Conservation (phyloP, 495 filamentous ascomycete species). For the Aspergillus cristatus region DNA sequence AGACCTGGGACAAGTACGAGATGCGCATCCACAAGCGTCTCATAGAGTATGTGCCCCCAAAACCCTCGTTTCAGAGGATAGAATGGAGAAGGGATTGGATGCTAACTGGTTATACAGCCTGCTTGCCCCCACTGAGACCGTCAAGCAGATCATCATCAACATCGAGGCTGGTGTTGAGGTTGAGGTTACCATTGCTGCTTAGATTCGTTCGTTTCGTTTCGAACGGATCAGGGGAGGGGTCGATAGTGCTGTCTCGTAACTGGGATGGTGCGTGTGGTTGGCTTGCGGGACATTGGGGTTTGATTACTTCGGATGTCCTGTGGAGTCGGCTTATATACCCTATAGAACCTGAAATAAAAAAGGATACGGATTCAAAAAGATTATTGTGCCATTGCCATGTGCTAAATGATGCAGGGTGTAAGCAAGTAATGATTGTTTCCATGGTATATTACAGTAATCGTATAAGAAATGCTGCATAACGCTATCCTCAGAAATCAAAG, state of each 20-base stretch:
- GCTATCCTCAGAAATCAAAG: conserved; percentile 52
- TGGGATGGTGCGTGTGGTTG: conserved; percentile 11
- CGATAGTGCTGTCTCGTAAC: conserved; percentile 7
- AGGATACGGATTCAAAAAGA: conserved; percentile 30
- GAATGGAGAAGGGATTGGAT: no score
- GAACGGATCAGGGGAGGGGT: conserved; percentile 9
- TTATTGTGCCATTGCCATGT: no score
- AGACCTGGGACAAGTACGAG: conserved; percentile 99
- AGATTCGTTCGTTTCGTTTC: conserved; percentile 34
- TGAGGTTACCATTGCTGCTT: conserved; percentile 99
- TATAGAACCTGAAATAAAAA: conserved; percentile 27
- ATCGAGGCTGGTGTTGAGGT: conserved; percentile 99
- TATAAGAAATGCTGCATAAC: no score
- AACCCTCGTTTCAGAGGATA: no score
- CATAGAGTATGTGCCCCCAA: conserved; percentile 66
- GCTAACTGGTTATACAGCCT: conserved; percentile 43
- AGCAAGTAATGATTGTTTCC: no score
- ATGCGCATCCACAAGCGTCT: conserved; percentile 99
- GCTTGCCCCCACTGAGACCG: conserved; percentile 95
- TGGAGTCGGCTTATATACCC: conserved; percentile 21
- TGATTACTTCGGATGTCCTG: conserved; percentile 9
- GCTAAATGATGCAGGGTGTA: no score
- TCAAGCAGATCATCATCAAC: conserved; percentile 99
- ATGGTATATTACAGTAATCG: conserved; percentile 1
- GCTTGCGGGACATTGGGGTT: conserved; percentile 13